Conservation (phyloP, 805 yeast genomes). For the Pichia nanzhaoensis region DNA sequence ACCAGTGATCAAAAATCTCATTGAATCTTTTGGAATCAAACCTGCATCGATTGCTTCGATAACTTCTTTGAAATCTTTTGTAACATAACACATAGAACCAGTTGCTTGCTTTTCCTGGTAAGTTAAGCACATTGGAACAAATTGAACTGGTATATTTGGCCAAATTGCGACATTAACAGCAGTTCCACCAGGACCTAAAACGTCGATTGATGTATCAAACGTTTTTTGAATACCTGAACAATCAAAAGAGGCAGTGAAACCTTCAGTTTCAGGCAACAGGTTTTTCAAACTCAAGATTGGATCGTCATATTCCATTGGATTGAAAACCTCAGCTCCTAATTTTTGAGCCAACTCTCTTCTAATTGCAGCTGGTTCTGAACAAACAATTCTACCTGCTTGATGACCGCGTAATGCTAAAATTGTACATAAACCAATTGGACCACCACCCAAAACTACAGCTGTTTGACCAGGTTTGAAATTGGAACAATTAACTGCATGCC, state of each 20-base stretch:
- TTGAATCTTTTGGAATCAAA: constrained; percentile 36
- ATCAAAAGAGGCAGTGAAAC: constrained; percentile 46
- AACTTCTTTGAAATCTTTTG: constrained; percentile 51
- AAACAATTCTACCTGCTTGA: constrained; percentile 44
- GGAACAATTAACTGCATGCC: constrained; percentile 51
- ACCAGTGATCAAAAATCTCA: constrained; percentile 47
- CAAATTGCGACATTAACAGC: constrained; percentile 64
- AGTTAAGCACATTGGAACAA: constrained; percentile 50
- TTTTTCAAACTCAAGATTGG: constrained; percentile 33
- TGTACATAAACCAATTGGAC: constrained; percentile 57
- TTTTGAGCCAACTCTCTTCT: constrained; percentile 53
- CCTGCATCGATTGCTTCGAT: constrained; percentile 44
- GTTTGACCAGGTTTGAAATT: constrained; percentile 36
- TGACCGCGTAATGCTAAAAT: constrained; percentile 48
- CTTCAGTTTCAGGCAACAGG: constrained; percentile 36
- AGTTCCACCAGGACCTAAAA: constrained; percentile 46
- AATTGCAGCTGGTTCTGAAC: constrained; percentile 53
- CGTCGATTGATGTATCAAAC: constrained; percentile 42
- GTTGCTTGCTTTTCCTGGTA: constrained; percentile 47
- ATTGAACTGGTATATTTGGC: constrained; percentile 44
- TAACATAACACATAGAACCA: constrained; percentile 58
- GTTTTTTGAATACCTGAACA: constrained; percentile 52
- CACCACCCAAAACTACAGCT: constrained; percentile 53
- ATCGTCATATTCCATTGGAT: constrained; percentile 40
- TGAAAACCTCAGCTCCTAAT: constrained; percentile 42